Evolutionary conservation across 352 stramenopile genomes (phyloP).

Genomic region (Thalassiosira delicatula): DNA sequence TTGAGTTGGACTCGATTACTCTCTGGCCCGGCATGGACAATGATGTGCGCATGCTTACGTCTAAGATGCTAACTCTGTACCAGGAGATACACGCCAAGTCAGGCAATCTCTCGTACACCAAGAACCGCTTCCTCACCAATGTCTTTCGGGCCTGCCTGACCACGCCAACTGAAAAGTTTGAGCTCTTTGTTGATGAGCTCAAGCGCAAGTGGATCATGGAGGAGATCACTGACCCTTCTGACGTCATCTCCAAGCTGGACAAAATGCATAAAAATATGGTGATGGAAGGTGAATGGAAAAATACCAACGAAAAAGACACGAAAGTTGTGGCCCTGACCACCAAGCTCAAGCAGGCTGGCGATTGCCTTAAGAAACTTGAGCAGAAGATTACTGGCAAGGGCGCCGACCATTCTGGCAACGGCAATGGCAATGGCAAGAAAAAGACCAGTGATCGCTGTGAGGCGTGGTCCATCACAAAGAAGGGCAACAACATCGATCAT

Average conservation of each 20-base stretch:
- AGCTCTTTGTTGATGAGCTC: background rate
- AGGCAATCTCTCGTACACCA: background rate
- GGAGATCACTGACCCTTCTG: background rate
- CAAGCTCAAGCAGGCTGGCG: background rate
- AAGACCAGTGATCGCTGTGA: no score
- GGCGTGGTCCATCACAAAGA: no score
- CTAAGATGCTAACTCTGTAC: background rate
- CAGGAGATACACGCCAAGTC: slow-evolving; percentile 29
- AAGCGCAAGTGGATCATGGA: slow-evolving; percentile 20
- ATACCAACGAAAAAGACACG: slow-evolving; percentile 18
- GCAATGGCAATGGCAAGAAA: slow-evolving; percentile 10
- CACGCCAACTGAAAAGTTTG: slow-evolving; percentile 16
- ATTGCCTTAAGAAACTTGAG: no score
- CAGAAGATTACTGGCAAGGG: no score
- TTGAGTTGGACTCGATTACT: slow-evolving; percentile 11
- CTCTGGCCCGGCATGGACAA: background rate
- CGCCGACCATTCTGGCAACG: no score
- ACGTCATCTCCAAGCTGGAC: slow-evolving; percentile 3
- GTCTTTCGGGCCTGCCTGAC: slow-evolving; percentile 15
- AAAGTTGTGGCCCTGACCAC: slow-evolving; percentile 34
- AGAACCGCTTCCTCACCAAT: slow-evolving; percentile 16
- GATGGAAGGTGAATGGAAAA: slow-evolving; percentile 9
- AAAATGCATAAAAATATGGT: slow-evolving; percentile 31
- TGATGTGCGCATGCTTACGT: background rate
- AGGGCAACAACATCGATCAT: background rate